Conservation (phyloP, 2,329 filamentous ascomycete species). For the Aspergillus luchuensis region DNA sequence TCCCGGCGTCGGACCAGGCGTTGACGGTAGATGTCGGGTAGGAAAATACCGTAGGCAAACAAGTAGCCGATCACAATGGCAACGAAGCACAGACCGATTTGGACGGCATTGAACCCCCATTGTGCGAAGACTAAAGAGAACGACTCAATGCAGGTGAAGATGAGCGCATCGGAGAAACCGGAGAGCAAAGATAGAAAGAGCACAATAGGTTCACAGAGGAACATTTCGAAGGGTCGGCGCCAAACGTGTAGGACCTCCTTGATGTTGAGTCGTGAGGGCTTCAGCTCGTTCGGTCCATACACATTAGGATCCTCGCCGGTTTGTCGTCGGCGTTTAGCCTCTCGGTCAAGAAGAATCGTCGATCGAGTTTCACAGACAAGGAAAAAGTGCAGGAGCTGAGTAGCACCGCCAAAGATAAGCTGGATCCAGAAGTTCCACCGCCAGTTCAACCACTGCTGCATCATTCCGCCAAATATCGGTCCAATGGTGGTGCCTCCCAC, state of each 20-base stretch:
- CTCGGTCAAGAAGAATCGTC: slow-evolving; percentile 58
- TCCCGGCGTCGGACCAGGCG: slow-evolving; percentile 42
- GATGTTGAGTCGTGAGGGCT: slow-evolving; percentile 50
- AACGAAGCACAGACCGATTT: slow-evolving; percentile 27
- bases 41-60: slow-evolving; percentile 55
- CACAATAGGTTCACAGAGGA: slow-evolving; percentile 73
- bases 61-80: slow-evolving; percentile 56
- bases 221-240: slow-evolving; percentile 70
- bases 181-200: slow-evolving; percentile 69
- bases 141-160: slow-evolving; percentile 76
- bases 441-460: slow-evolving; percentile 56
- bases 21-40: slow-evolving; percentile 52
- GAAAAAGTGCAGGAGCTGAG: slow-evolving; percentile 54
- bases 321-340: slow-evolving; percentile 59
- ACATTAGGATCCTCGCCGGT: slow-evolving; percentile 59
- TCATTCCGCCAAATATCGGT: slow-evolving; percentile 56
- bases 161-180: slow-evolving; percentile 72
- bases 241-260: slow-evolving; percentile 49
- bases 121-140: slow-evolving; percentile 60
- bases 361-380: slow-evolving; percentile 65
- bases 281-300: slow-evolving; percentile 65
- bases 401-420: slow-evolving; percentile 57
- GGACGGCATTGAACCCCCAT: slow-evolving; percentile 24
- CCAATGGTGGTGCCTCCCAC: slow-evolving; percentile 71
- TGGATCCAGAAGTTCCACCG: slow-evolving; percentile 68